Base-by-base conservation (phyloP, 2,329 filamentous ascomycete species). In the Hypomyces perniciosus region DNA sequence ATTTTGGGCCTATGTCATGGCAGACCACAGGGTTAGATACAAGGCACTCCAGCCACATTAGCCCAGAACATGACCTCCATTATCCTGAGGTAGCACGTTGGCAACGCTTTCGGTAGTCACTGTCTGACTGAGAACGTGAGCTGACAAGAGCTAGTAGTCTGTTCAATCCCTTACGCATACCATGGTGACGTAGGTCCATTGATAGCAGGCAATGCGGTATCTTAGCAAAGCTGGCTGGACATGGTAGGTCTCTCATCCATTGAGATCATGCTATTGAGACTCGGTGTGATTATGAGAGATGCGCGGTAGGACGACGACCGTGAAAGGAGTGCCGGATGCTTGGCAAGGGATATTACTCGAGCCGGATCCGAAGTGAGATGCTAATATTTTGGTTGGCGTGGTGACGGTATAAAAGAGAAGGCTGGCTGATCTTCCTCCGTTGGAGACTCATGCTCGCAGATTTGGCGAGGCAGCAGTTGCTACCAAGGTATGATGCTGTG, bases 141-240 rank as follows among this genome's bases (percentile, higher is more conserved):
- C 38, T 20, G 31, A 27, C 37, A 6, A 5, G 26, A 3, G 8
- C 8, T 37, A 26, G 9, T 12, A 37, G 26, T 37, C 26, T 26
- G 29, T 31, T 13, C 26, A 4, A 34, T 31, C n/a, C 31, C 12
- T 5, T 10, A 13, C 28, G 31, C 51, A 8, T 50, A 53, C 51
- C 51, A 78, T 77, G 26, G 86, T 88, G 61, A 90, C 92, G 76
- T 84, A 92, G 0, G 86, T 90, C 88, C 88, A 92, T 58, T 72
- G 72, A 55, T 75, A 74, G 53, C 75, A 80, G 38, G 70, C 72
- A 52, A 80, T 74, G 34, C 78, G 68, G 54, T 79, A 77, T 35
- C 72, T 68, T 44, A 80, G 59, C 12, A 74, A 66, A 42, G 78
- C 66, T 42, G 66, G n/a, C 54, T 61, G 1, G 34, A 46, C 8